Conservation (phyloP, 2,329 filamentous ascomycete species). For the Acephala macrosclerotiorum region DNA sequence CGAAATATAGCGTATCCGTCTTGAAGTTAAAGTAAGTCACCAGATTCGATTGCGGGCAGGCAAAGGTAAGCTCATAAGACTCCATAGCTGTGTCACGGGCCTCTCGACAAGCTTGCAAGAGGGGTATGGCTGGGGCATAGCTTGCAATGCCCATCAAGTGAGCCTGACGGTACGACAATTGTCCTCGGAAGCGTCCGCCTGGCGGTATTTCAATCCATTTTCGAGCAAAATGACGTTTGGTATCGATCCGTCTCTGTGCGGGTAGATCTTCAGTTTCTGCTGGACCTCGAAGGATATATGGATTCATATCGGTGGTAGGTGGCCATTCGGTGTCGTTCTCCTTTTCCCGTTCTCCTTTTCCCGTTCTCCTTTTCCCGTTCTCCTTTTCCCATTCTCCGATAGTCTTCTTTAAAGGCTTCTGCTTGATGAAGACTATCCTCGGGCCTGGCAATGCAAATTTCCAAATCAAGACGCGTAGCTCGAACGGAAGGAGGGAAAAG, state of each 20-base stretch:
- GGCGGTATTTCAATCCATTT: no score
- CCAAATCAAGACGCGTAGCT: not conserved
- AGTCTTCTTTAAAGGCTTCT: not conserved
- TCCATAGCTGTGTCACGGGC: conserved; percentile 3
- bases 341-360: conserved; percentile 9
- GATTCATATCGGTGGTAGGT: not conserved
- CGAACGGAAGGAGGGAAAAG: no score
- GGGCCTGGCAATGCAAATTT: conserved; percentile 6
- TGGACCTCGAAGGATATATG: no score
- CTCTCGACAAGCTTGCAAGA: conserved; percentile 16
- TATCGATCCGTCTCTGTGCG: no score
- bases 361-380: conserved; percentile 5
- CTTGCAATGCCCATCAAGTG: not conserved
- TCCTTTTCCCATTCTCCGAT: conserved; percentile 11
- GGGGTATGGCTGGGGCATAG: not conserved
- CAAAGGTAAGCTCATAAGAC: conserved; percentile 13
- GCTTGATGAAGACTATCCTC: conserved; percentile 3
- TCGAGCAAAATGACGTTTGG: no score
- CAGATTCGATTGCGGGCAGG: conserved; percentile 1
- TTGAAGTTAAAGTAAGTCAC: conserved; percentile 13
- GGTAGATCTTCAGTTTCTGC: no score
- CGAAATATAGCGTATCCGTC: conserved; percentile 2
- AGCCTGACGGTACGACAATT: no score
- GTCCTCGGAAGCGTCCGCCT: no score
- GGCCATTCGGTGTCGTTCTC: not conserved